Conservation (phyloP, 31 red algal genomes). For the Pterothamnion heteromorphum region DNA sequence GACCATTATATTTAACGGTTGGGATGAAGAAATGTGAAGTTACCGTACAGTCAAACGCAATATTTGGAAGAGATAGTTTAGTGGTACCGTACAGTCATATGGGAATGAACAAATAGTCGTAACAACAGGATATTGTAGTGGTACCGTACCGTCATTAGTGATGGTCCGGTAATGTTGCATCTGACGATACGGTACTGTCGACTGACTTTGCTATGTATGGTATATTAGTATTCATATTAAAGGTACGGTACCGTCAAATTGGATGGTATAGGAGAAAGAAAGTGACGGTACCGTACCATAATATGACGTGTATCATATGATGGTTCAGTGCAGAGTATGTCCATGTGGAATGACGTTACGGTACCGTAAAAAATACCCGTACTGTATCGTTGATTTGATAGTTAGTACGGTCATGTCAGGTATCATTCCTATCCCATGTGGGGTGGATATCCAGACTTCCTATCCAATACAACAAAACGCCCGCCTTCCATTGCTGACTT, state of each 20-base stretch:
- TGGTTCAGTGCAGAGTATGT: not conserved
- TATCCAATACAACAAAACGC: not conserved
- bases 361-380: not conserved
- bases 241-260: not conserved
- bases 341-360: not conserved
- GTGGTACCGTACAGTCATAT: not conserved
- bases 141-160: not conserved
- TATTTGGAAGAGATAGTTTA: not conserved
- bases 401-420: not conserved
- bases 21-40: too few species aligned
- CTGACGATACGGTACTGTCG: too few species aligned
- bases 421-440: constrained; percentile 5
- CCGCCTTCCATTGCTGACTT: not conserved
- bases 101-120: not conserved
- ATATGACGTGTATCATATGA: not conserved
- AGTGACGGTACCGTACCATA: not conserved
- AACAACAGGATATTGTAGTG: not conserved
- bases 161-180: not conserved
- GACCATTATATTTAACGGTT: too few species aligned
- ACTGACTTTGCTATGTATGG: too few species aligned
- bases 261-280: not conserved
- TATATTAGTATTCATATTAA: too few species aligned
- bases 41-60: too few species aligned
- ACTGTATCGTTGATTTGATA: not conserved
- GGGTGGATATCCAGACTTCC: not conserved